A percentile compares a stretch with the other conserved stretches of the same genome.
These are phyloP conservation scores for Boletellus sp. DNA, from an alignment of 1,284 basidiomycete species.

Conservation along the genomic window DNA sequence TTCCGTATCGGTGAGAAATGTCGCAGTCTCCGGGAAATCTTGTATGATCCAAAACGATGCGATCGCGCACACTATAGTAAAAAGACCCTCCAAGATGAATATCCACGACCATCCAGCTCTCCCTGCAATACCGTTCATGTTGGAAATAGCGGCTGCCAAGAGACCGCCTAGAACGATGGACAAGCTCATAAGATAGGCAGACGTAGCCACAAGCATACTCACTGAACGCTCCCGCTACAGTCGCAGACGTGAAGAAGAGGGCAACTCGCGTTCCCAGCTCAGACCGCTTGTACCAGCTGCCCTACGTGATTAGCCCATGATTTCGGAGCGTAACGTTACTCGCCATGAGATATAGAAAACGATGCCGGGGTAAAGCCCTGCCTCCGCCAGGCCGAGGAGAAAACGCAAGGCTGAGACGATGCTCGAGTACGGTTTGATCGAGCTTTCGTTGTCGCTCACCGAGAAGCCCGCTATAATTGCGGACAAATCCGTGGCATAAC, in stretches of 20 bases:
- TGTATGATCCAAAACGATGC: constrained; percentile 53
- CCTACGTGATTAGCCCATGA: constrained; percentile 4
- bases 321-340: constrained; percentile 5
- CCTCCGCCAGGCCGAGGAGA: constrained; percentile 48
- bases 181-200: background rate
- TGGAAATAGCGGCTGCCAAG: constrained; percentile 60
- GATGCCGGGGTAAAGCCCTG: constrained; percentile 52
- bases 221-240: constrained; percentile 69
- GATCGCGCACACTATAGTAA: constrained; percentile 54
- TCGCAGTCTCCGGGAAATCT: constrained; percentile 61
- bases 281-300: constrained; percentile 57
- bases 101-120: constrained; percentile 55
- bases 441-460: constrained; percentile 31
- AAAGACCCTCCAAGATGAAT: constrained; percentile 74
- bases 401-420: constrained; percentile 43
- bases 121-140: constrained; percentile 66
- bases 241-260: constrained; percentile 66
- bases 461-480: constrained; percentile 48
- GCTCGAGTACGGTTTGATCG: background rate
- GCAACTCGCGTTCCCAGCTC: constrained; percentile 60
- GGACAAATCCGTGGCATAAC: constrained; percentile 52
- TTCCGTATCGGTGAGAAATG: constrained; percentile 50
- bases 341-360: constrained; percentile 55
- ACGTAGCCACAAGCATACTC: constrained; percentile 15
- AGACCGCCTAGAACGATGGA: constrained; percentile 45